Base-by-base conservation (phyloP, 805 yeast species). In the Hanseniaspora thailandica region DNA sequence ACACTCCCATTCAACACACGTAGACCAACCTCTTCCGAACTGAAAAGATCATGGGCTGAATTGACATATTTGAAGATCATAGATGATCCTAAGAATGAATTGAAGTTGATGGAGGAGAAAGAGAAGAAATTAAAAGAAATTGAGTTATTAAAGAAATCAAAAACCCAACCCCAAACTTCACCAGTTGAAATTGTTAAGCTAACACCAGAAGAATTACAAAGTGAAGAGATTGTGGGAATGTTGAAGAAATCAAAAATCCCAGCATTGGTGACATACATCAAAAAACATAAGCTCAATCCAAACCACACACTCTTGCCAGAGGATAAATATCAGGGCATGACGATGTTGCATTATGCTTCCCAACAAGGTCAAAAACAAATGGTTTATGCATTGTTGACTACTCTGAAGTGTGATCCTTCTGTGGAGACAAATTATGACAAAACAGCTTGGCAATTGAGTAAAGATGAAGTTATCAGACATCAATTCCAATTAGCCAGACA, bases 1-100 rank as follows among this genome's bases (percentile, higher is more conserved):
- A 66, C 72, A 2, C 79, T 90, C 63, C 98, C 98, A 1, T 88
- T 93, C 68, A 82, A 96, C 0, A 90, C 98, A 0, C 78, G 78
- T 54, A 75, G 96, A 58, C 95, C 97, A 1, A 89, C 96, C 0
- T 73, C 83, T 0, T 69, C 77, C 2, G 97, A 89, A 63, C 69
- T 93, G 59, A 85, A 81, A 61, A 76, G 80, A 46, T 87, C 94
- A 0, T 93, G 97, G 97, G 72, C 77, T 26, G 82, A 82, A 58
- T 70, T 93, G 55, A 72, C 88, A 0, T 79, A 82, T 58, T 67
- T 86, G 58, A 69, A 71, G 38, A 63, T 78, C 1, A 66, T 76
- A 6, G 76, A 77, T 9, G 66, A 73, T n/a, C 90, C 95, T 1
- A 19, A 33, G 15, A 36, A 35, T 41, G 31, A 48, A 46, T 19